Percentiles rank a stretch among this genome's conserved stretches.
These are phyloP conservation scores for Candida chilensis DNA, from an alignment of 805 yeast genomes.

Conservation along the genomic window DNA sequence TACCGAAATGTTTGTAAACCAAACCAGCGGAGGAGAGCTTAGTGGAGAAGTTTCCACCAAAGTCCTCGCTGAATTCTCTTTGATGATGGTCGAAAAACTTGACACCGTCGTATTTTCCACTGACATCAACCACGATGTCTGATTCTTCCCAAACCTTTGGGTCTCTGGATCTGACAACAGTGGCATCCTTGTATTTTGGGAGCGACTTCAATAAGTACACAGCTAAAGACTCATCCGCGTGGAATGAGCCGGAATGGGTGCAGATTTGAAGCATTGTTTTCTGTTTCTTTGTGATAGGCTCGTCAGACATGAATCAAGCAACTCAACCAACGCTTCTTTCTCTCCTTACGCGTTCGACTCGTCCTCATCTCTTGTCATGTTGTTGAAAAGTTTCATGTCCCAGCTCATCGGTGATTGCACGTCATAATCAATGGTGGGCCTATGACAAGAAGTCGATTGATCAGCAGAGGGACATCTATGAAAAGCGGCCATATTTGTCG, in stretches of 20 bases:
- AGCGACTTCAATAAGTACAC: slow-evolving; percentile 73
- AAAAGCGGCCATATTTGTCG: too few species aligned
- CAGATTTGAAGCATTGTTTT: slow-evolving; percentile 51
- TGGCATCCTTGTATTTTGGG: slow-evolving; percentile 59
- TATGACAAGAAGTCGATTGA: too few species aligned
- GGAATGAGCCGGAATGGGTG: slow-evolving; percentile 90
- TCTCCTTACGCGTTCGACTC: too few species aligned
- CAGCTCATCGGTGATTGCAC: too few species aligned
- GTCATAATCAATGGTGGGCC: too few species aligned
- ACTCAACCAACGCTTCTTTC: too few species aligned
- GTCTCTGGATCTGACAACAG: slow-evolving; percentile 75
- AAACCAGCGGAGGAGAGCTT: slow-evolving; percentile 92
- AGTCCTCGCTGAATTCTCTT: slow-evolving; percentile 76
- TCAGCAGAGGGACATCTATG: too few species aligned
- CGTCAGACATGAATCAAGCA: too few species aligned
- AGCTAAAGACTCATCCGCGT: slow-evolving; percentile 95
- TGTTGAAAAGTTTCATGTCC: too few species aligned
- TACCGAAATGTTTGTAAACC: slow-evolving; percentile 80
- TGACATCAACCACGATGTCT: slow-evolving; percentile 92
- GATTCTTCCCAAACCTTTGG: slow-evolving; percentile 75
- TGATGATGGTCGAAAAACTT: slow-evolving; percentile 96
- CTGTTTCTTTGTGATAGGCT: background rate
- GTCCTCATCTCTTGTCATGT: too few species aligned
- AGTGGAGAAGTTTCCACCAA: slow-evolving; percentile 54
- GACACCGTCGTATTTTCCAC: slow-evolving; percentile 80